Evolutionary conservation across 495 filamentous ascomycete species (phyloP).

Genomic region (Penicillium chermesinum): DNA sequence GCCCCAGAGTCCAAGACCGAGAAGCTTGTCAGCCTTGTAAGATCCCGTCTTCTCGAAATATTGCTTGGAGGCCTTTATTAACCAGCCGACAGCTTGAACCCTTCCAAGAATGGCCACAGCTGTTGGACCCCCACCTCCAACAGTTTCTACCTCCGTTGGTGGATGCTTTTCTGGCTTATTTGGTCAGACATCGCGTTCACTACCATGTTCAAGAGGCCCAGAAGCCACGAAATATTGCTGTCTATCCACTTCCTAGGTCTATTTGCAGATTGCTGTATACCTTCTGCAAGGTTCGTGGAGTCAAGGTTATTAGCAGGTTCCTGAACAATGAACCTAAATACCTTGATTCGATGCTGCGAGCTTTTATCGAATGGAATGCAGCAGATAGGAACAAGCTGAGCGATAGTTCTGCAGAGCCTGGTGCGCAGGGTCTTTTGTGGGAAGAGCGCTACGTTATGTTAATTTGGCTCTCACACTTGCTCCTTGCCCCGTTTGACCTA

Average conservation of each 20-base stretch:
- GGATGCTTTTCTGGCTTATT: slow-evolving; percentile 65
- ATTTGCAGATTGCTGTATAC: slow-evolving; percentile 78
- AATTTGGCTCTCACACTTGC: slow-evolving; percentile 87
- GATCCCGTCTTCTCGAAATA: slow-evolving; percentile 5
- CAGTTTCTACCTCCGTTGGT: slow-evolving; percentile 67
- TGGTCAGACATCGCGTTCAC: slow-evolving; percentile 41
- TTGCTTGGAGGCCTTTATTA: background rate
- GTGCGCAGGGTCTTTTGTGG: slow-evolving; percentile 54
- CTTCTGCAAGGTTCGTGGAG: slow-evolving; percentile 89
- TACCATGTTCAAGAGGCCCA: slow-evolving; percentile 27
- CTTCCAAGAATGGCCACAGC: slow-evolving; percentile 93
- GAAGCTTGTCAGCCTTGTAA: slow-evolving; percentile 41
- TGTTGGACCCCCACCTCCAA: slow-evolving; percentile 84
- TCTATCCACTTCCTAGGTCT: slow-evolving; percentile 58
- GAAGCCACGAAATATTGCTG: slow-evolving; percentile 29
- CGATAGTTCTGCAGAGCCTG: slow-evolving; percentile 10
- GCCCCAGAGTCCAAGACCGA: slow-evolving; percentile 35
- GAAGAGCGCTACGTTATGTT: slow-evolving; percentile 84
- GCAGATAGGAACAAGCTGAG: background rate
- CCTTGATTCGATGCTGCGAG: slow-evolving; percentile 70
- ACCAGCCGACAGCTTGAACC: slow-evolving; percentile 63
- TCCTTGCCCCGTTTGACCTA: slow-evolving; percentile 91
- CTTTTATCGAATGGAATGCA: slow-evolving; percentile 53
- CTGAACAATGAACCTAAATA: slow-evolving; percentile 81
- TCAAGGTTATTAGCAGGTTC: slow-evolving; percentile 87